Conservation (phyloP, 2,329 filamentous ascomycete genomes). For the Neofusicoccum cordaticola region DNA sequence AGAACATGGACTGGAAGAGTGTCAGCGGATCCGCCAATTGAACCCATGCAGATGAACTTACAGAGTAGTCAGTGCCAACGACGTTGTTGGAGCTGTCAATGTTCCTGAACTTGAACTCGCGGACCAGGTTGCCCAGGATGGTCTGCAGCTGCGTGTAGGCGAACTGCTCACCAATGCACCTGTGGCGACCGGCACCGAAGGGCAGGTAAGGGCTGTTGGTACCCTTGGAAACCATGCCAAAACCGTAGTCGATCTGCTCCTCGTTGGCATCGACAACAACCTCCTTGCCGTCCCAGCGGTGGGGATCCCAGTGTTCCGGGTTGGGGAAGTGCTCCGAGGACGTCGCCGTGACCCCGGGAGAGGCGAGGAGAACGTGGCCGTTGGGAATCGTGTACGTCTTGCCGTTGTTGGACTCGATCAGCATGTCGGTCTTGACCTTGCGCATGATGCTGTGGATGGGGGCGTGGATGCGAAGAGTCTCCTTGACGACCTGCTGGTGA, state of each 20-base stretch:
- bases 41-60: slow-evolving; percentile 35
- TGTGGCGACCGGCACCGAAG: slow-evolving; percentile 87
- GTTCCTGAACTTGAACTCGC: slow-evolving; percentile 77
- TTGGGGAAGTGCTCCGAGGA: slow-evolving; percentile 77
- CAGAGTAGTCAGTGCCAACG: slow-evolving; percentile 65
- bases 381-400: slow-evolving; percentile 81
- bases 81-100: slow-evolving; percentile 67
- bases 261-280: slow-evolving; percentile 48
- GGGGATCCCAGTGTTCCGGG: slow-evolving; percentile 80
- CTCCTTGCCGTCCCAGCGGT: slow-evolving; percentile 77
- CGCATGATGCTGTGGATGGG: slow-evolving; percentile 96
- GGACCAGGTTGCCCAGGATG: slow-evolving; percentile 73
- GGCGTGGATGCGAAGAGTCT: slow-evolving; percentile 85
- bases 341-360: slow-evolving; percentile 76
- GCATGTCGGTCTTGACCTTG: slow-evolving; percentile 84
- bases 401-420: slow-evolving; percentile 59
- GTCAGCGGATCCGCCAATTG: slow-evolving; percentile 16
- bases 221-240: slow-evolving; percentile 89
- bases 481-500: slow-evolving; percentile 82
- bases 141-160: slow-evolving; percentile 89
- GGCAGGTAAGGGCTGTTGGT: slow-evolving; percentile 86
- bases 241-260: slow-evolving; percentile 86
- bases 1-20: slow-evolving; percentile 37
- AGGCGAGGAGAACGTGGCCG: slow-evolving; percentile 76
- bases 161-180: slow-evolving; percentile 96